Evolutionary conservation across 2,329 filamentous ascomycete species (phyloP), one percentile per base, ranked within the genome.

Genomic region (Fusarium cyanostomum): DNA sequence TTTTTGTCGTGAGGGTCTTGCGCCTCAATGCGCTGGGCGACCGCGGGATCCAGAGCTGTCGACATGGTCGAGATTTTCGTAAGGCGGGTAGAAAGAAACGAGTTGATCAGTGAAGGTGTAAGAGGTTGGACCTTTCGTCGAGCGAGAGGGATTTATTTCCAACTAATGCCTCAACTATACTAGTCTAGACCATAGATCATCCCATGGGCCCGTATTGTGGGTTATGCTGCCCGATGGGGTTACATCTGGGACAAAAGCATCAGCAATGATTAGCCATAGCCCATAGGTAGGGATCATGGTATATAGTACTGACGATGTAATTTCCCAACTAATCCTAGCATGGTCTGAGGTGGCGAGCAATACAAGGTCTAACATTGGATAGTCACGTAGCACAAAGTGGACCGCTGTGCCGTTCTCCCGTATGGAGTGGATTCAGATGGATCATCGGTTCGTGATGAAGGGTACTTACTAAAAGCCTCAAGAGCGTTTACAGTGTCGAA

Each of bases 131-230:
- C 46, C 10, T 28, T 15, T 48, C 55, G 18, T 48, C 33, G 26
- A 33, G 35, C 21, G 21, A 21, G 21, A 21, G 21, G 21, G 21
- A 21, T 21, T 21, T 21, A 6, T 21, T 21, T 11, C 11, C 28
- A 26, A 46, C 56, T 59, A 59, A 55, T 31, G 56, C 50, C 26
- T 50, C 30, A 56, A 3, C n/a, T n/a, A n/a, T n/a, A n/a, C n/a
- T n/a, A n/a, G n/a, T n/a, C 10, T 21, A 21, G 21, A 21, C 10
- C 33, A 15, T 9, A 39, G 15, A 42, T 42, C 30, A 42, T 59
- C 53, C 34, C 41, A 21, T 21, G 21, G 21, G 21, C 56, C 53
- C 56, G 53, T 58, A 28, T 37, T 31, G 41, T 31, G 54, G 57
- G 18, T 18, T 27, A 10, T 12, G 10, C 21, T 5, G 11, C 49